Conservation (phyloP, 2,329 filamentous ascomycete species). For the Verruconis gallopava region DNA sequence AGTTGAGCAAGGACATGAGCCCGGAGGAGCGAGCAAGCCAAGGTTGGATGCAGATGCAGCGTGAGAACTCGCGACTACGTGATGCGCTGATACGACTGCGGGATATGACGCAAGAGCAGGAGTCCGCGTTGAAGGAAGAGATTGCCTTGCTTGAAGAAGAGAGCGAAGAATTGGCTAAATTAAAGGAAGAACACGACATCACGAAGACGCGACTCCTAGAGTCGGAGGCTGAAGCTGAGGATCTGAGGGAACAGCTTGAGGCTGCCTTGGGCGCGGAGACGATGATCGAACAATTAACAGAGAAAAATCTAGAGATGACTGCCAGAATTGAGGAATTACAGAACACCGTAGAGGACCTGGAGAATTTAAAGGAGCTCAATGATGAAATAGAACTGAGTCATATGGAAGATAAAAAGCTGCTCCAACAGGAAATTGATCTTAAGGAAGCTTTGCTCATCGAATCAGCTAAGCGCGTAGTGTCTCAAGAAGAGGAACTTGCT, state of each 20-base stretch:
- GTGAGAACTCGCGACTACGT: constrained; percentile 73
- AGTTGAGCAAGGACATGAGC: constrained; percentile 72
- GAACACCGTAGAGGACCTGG: constrained; percentile 71
- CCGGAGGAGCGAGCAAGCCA: constrained; percentile 76
- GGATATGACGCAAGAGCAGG: constrained; percentile 76
- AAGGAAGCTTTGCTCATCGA: constrained; percentile 77
- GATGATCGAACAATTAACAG: constrained; percentile 84
- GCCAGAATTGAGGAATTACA: constrained; percentile 76
- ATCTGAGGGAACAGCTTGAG: constrained; percentile 83
- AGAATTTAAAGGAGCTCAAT: constrained; percentile 80
- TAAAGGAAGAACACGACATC: constrained; percentile 49
- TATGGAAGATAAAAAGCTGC: constrained; percentile 81
- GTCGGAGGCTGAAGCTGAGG: constrained; percentile 63
- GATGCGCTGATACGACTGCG: constrained; percentile 75
- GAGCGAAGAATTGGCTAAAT: constrained; percentile 27
- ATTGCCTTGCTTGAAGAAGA: constrained; percentile 26
- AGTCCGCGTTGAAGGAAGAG: constrained; percentile 63
- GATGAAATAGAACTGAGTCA: constrained; percentile 93
- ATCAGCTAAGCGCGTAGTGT: constrained; percentile 55
- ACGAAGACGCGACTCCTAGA: constrained; percentile 61
- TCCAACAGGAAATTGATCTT: constrained; percentile 87
- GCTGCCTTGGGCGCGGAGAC: constrained; percentile 79
- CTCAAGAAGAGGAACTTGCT: constrained; percentile 69
- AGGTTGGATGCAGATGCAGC: constrained; percentile 84
- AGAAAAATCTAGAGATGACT: constrained; percentile 71